Base-by-base conservation (phyloP, 805 yeast genomes). In the Cyberlindnera subsufficiens region DNA sequence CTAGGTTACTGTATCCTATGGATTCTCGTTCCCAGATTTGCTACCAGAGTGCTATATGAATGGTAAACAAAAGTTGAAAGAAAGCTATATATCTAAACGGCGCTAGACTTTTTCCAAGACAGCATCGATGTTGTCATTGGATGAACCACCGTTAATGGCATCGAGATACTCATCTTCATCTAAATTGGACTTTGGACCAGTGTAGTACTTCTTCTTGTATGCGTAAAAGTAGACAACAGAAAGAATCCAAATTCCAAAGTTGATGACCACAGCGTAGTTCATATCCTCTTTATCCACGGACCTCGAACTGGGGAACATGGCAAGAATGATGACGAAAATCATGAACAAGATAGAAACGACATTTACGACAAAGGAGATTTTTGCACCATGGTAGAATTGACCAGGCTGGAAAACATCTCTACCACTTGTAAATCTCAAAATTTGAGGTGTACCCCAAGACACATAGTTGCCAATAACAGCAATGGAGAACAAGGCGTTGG, bases 241-340 rank as follows among this genome's bases (percentile, higher is more conserved):
- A 20, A 80, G 66, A 4, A 76, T 46, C 84, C 86, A 78, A n/a
- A 77, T 71, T 32, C 81, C 82, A 17, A 77, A 75, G 32, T 77
- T 80, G 48, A 83, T 77, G 5, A 78, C 86, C 52, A 74, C 72
- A 1, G 89, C 78, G 57, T 83, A 85, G 61, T 85, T 85, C 93
- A 85, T 84, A 8, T 74, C 62, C 0, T 63, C 61, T 40, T 66
- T 67, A 14, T 53, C 53, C 3, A 58, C 52, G n/a, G 45, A 42
- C 50, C 59, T 60, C 14, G 71, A 63, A 25, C 55, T 34, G 22
- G 93, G 91, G 66, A 83, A 75, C 81, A 78, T 76, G 20, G 73
- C 68, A 60, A 82, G 59, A 19, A 78, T 63, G 33, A 82, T 76
- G 42, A 73, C 70, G 51, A 72, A 83, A 0, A 53, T 48, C 40